These are phyloP conservation scores for Epicoccum nigrum DNA, from an alignment of 2,329 filamentous ascomycete genomes.

Conservation along the genomic window DNA sequence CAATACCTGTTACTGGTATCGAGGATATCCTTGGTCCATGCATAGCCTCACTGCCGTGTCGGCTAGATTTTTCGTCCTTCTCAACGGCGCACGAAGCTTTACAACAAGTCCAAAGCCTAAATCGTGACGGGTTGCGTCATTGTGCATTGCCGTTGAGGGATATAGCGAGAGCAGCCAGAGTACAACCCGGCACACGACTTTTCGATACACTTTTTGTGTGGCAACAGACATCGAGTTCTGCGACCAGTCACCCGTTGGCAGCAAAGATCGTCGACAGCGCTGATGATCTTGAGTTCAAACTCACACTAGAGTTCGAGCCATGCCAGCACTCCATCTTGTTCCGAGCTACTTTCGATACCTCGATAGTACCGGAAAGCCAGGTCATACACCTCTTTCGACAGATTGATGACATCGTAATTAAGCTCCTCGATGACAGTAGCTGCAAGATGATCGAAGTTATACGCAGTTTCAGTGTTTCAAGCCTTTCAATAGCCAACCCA, in stretches of 20 bases:
- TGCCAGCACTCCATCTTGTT: slow-evolving; percentile 52
- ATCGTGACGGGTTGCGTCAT: slow-evolving; percentile 69
- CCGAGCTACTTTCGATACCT: slow-evolving; percentile 62
- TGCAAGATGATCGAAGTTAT: slow-evolving; percentile 37
- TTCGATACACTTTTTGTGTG: slow-evolving; percentile 85
- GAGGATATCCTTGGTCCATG: slow-evolving; percentile 81
- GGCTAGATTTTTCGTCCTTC: slow-evolving; percentile 63
- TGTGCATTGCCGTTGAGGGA: slow-evolving; percentile 68
- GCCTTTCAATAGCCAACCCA: slow-evolving; percentile 52
- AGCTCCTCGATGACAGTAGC: slow-evolving; percentile 51
- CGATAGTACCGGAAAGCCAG: slow-evolving; percentile 62
- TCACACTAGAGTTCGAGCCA: slow-evolving; percentile 80
- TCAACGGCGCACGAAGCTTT: slow-evolving; percentile 66
- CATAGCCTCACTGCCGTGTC: slow-evolving; percentile 74
- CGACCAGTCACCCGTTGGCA: slow-evolving; percentile 34
- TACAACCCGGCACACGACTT: slow-evolving; percentile 62
- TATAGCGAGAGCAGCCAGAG: slow-evolving; percentile 67
- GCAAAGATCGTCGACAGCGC: slow-evolving; percentile 65
- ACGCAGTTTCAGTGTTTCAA: slow-evolving; percentile 28
- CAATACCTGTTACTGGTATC: slow-evolving; percentile 70
- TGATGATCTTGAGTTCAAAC: slow-evolving; percentile 77
- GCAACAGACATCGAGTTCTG: slow-evolving; percentile 70
- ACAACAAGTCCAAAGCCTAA: slow-evolving; percentile 66
- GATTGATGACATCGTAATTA: slow-evolving; percentile 60
- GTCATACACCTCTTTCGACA: slow-evolving; percentile 65